A percentile compares a stretch with the other conserved stretches of the same genome.
Evolutionary conservation across 2,329 filamentous ascomycete species (phyloP).

Genomic region (Penicillium corylophilum): DNA sequence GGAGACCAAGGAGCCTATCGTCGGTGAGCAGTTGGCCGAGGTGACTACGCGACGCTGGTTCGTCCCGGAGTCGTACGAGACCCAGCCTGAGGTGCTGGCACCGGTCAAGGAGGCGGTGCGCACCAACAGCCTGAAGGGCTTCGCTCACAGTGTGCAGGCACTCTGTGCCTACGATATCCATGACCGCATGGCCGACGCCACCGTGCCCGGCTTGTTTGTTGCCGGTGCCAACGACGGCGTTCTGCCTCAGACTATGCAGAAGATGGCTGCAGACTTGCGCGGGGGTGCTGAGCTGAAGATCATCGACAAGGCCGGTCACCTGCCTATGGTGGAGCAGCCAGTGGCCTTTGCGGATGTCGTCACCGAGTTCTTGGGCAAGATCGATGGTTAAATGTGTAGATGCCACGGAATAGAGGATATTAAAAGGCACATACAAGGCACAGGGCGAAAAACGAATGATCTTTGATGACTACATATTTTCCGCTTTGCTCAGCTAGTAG

Average conservation of each 20-base stretch:
- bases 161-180: conserved; percentile 54
- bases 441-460: too few species aligned
- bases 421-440: too few species aligned
- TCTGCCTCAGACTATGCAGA: conserved; percentile 75
- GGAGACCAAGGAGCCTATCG: conserved; percentile 53
- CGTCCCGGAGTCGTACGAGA: conserved; percentile 57
- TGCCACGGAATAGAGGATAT: too few species aligned
- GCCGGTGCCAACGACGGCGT: conserved; percentile 73
- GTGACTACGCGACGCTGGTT: conserved; percentile 78
- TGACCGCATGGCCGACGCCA: conserved; percentile 39
- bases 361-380: conserved; percentile 52
- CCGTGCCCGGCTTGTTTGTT: conserved; percentile 59
- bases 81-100: conserved; percentile 50
- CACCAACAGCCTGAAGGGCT: conserved; percentile 67
- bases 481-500: too few species aligned
- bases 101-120: conserved; percentile 68
- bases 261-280: conserved; percentile 63
- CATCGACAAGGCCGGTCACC: conserved; percentile 70
- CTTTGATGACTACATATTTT: too few species aligned
- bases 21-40: conserved; percentile 63
- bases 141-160: conserved; percentile 75
- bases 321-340: conserved; percentile 80
- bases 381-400: neutral
- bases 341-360: conserved; percentile 66
- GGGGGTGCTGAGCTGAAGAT: conserved; percentile 60